Base-by-base conservation (phyloP, 257 asterid species). In the Linderniella brevidens region DNA sequence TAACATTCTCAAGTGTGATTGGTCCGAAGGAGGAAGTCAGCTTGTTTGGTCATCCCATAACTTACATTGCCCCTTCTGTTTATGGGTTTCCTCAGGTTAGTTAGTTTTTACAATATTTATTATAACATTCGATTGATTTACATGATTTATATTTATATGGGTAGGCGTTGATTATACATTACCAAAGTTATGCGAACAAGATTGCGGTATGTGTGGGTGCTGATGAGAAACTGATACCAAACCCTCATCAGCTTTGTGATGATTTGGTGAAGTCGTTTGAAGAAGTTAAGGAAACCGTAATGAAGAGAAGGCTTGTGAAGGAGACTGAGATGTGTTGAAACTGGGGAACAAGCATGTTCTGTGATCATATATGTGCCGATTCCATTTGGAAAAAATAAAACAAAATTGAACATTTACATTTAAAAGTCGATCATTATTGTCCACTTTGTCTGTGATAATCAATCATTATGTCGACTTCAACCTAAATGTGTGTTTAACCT, bases 241-340 rank as follows among this genome's bases (percentile, higher is more conserved):
- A 69, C 54, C 77, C 80, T 49, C 49, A 66, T 36, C 62, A 73
- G 17, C 65, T 74, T 1, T 63, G 71, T 35, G 71, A 73, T 60
- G 77, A 66, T 35, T 37, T 73, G 47, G 58, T 39, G 6, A 32
- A 35, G 5, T 73, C 78, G 13, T 62, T 73, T 14, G 49, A 49
- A 9, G 40, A 25, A 35, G 46, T 73, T 7, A 66, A 66, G 37
- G 58, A 54, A 14, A 61, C 67, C 17, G 58, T 49, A 9, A 13
- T 46, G 11, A 18, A 17, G 25, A 1, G 46, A 19, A 8, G 32
- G 32, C 6, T 25, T 3, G 32, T 25, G 3, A 25, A 25, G 32
- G 32, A 25, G 6, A 25, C 6, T 25, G 32, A 25, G 6, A 25
- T 25, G 32, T 25, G 32, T 6, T 25, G 6, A 25, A n/a, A n/a